Evolutionary conservation across 2,329 filamentous ascomycete species (phyloP).

Genomic region (Fusarium metavorans): DNA sequence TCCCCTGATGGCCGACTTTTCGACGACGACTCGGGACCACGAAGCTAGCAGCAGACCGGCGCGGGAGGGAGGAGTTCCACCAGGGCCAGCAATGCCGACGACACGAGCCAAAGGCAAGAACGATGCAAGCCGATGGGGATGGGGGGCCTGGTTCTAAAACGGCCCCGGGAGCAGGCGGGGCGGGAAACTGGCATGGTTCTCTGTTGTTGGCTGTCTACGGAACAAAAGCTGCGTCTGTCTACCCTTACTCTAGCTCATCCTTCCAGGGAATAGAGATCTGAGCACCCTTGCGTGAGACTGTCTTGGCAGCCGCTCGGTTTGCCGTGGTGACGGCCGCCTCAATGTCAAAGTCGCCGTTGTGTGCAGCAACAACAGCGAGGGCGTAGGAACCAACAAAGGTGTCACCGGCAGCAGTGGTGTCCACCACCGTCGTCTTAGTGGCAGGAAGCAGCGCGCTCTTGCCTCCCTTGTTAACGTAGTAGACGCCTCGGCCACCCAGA

Average conservation of each 20-base stretch:
- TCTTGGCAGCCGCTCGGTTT: constrained; percentile 56
- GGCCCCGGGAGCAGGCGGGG: constrained; percentile 20
- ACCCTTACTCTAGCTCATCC: constrained; percentile 53
- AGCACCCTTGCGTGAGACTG: constrained; percentile 57
- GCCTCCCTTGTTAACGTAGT: constrained; percentile 64
- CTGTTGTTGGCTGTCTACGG: constrained; percentile 31
- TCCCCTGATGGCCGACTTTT: constrained; percentile 30
- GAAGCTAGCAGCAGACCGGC: constrained; percentile 12
- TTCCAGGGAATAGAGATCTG: constrained; percentile 60
- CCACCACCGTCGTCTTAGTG: constrained; percentile 80
- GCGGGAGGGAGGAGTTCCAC: constrained; percentile 15
- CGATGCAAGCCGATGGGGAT: constrained; percentile 45
- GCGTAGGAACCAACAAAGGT: constrained; percentile 94
- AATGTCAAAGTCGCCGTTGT: constrained; percentile 60
- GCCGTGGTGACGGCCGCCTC: constrained; percentile 70
- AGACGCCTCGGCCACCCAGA: constrained; percentile 83
- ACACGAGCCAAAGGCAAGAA: constrained; percentile 37
- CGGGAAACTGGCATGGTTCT: constrained; percentile 23
- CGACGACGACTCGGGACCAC: constrained; percentile 21
- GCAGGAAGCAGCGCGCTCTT: constrained; percentile 68
- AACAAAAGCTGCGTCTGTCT: constrained; percentile 17
- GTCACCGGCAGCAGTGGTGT: constrained; percentile 94
- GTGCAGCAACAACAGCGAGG: constrained; percentile 72
- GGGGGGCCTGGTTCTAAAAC: constrained; percentile 47
- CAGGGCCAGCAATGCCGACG: neutral